phyloP scores from a whole-genome alignment of 345 rosid species.

The Eucalyptus erythrocorys region DNA sequence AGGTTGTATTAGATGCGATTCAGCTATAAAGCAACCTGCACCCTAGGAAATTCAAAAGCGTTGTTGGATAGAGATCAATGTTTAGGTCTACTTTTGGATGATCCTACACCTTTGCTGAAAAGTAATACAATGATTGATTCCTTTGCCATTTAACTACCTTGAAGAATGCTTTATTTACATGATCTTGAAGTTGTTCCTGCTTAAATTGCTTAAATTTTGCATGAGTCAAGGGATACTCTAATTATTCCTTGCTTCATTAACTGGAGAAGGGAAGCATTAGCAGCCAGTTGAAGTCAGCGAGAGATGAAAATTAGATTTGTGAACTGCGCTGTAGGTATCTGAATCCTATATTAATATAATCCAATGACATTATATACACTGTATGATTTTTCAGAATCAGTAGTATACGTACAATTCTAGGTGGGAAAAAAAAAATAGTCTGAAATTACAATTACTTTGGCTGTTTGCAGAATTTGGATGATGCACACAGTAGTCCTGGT shows the following conservation, averaged over 20 bases:
- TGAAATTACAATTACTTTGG: not conserved
- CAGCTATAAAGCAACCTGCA: not conserved
- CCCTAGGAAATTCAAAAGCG: not conserved
- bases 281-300: not conserved
- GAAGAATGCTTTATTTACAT: not conserved
- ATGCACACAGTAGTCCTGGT: slow-evolving; percentile 89
- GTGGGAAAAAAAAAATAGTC: not conserved
- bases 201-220: not conserved
- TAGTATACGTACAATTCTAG: not conserved
- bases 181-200: not conserved
- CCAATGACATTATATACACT: not conserved
- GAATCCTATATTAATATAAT: not conserved
- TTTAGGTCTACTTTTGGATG: not conserved
- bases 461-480: slow-evolving; percentile 60
- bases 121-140: not conserved
- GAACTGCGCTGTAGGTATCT: not conserved
- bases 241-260: not conserved
- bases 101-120: not conserved
- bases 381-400: not conserved
- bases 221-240: not conserved
- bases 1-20: not conserved
- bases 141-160: not conserved
- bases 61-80: not conserved
- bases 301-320: not conserved
- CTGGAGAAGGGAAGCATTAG: not conserved